These are phyloP conservation scores for Sarocladium brachiariae DNA, from an alignment of 2,329 filamentous ascomycete species.

Conservation along the genomic window DNA sequence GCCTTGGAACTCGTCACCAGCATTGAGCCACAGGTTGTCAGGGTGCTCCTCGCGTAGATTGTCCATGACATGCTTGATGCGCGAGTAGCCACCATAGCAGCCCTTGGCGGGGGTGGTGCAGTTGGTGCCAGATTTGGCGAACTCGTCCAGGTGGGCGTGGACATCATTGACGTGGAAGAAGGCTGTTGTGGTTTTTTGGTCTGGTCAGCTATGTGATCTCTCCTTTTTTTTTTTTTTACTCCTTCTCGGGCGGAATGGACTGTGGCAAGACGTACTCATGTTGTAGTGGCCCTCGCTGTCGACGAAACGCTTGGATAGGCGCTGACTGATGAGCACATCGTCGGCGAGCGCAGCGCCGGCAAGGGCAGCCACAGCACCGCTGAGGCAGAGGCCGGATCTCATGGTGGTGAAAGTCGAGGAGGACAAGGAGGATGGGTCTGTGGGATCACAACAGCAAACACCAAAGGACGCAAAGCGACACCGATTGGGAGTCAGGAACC, in stretches of 20 bases:
- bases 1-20: slow-evolving; percentile 64
- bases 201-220: no score
- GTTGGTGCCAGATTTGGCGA: slow-evolving; percentile 53
- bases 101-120: slow-evolving; percentile 49
- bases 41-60: slow-evolving; percentile 48
- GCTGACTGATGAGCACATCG: slow-evolving; percentile 43
- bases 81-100: slow-evolving; percentile 58
- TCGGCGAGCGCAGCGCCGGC: slow-evolving; percentile 26
- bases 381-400: slow-evolving; percentile 17
- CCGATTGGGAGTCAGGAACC: no score
- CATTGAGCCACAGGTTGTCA: slow-evolving; percentile 58
- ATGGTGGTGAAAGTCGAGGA: no score
- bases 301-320: slow-evolving; percentile 41
- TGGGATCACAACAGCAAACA: background rate
- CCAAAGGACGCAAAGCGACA: background rate
- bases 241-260: background rate
- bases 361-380: slow-evolving; percentile 21
- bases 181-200: slow-evolving; percentile 25
- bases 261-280: slow-evolving; percentile 31
- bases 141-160: slow-evolving; percentile 60
- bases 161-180: slow-evolving; percentile 68
- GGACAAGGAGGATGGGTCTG: no score
- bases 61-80: slow-evolving; percentile 55
- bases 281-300: slow-evolving; percentile 45
- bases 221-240: no score